phyloP scores from a whole-genome alignment of 768 basidiomycete genomes.

The Candolleomyces efflorescens region DNA sequence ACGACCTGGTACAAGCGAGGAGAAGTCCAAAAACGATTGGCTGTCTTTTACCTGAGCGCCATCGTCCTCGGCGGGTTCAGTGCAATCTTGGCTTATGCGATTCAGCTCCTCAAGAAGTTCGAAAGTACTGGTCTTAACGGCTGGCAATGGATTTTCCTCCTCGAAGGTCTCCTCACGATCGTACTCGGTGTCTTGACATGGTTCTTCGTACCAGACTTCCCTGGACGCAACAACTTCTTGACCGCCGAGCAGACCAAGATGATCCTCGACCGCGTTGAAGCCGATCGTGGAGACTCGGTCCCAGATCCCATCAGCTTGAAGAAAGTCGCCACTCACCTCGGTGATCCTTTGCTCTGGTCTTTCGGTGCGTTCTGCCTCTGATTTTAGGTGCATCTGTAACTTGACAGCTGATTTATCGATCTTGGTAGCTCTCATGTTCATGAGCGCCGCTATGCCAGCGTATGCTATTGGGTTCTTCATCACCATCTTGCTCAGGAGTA shows the following conservation, averaged over 20 bases:
- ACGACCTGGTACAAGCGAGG: slow-evolving; percentile 40
- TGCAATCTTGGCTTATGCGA: slow-evolving; percentile 24
- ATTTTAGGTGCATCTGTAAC: no score
- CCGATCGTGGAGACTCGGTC: slow-evolving; percentile 34
- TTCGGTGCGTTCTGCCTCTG: slow-evolving; percentile 21
- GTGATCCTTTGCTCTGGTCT: slow-evolving; percentile 34
- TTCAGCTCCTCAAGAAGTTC: slow-evolving; percentile 18
- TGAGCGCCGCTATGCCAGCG: slow-evolving; percentile 32
- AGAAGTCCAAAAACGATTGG: slow-evolving; percentile 38
- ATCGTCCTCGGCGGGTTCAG: slow-evolving; percentile 27
- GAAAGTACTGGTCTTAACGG: slow-evolving; percentile 26
- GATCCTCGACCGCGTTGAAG: slow-evolving; percentile 29
- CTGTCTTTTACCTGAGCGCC: slow-evolving; percentile 28
- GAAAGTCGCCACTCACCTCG: slow-evolving; percentile 31
- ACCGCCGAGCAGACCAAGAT: slow-evolving; percentile 31
- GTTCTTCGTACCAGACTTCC: slow-evolving; percentile 32
- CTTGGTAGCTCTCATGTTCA: slow-evolving; percentile 30
- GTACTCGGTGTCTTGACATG: slow-evolving; percentile 24
- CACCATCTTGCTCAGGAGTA: slow-evolving; percentile 30
- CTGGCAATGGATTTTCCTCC: slow-evolving; percentile 35
- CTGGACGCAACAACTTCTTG: slow-evolving; percentile 30
- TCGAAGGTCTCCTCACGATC: slow-evolving; percentile 29
- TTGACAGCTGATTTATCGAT: background rate
- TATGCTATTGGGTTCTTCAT: slow-evolving; percentile 34
- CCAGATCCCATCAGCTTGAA: slow-evolving; percentile 26